Base-by-base conservation (phyloP, 805 yeast species). In the Kazachstania kunashirensis region DNA sequence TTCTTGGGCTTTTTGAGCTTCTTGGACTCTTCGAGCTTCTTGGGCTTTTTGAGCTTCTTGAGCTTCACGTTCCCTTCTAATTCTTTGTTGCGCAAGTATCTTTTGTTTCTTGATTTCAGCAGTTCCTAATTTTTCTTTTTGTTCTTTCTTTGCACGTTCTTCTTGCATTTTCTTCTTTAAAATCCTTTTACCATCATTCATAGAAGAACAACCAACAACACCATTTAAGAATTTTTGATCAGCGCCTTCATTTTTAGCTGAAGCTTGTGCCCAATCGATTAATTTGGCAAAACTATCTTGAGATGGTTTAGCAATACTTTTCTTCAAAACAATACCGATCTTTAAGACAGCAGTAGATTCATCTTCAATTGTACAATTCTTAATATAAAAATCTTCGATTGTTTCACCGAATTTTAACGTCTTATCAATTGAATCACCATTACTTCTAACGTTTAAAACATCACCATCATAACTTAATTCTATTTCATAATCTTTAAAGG, bases 391-490 rank as follows among this genome's bases (percentile, higher is more conserved):
- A 30, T 53, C 57, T 8, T 48, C 48, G 23, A 51, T 41, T 10
- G 39, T 38, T 9, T 38, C 29, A 31, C 44, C 50, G 19, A 53
- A 45, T 19, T 43, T 39, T 29, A 53, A 45, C 6, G 43, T 42
- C 36, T 48, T 49, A 11, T 42, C 31, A 4, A 53, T 31, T 5
- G 37, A 33, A 39, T 54, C 59, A 21, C 23, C 42, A 5, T 35
- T 39, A 33, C 59, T 54, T 13, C 36, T 17, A 9, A 53, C 38
- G 15, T 38, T 30, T n/a, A 55, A 35, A 28, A 43, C 48, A 18
- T 41, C 45, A 27, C 60, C 57, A 34, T 47, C 44, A 34, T 49
- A 50, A 23, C 45, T 45, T 33, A 55, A 36, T 30, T 55, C 57
- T 19, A 57, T 39, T 18, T 44, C 47, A 30, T 53, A 56, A 36